phyloP scores from a whole-genome alignment of 768 basidiomycete species.

The Galerina sulciceps region DNA sequence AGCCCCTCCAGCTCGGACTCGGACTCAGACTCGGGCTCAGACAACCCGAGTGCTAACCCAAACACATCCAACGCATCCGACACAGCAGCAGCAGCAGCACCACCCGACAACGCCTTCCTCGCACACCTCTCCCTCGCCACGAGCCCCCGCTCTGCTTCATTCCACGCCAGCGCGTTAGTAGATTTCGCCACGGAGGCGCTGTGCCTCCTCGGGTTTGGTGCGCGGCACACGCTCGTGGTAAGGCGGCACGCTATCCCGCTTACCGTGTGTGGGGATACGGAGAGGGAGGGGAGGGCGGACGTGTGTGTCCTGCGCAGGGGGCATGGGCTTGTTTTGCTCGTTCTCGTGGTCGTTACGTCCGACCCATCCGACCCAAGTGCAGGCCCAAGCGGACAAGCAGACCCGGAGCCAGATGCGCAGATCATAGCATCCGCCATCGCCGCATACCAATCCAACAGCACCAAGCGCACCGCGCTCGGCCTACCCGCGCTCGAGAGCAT shows the following conservation, averaged over 20 bases:
- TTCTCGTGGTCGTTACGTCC: conserved; percentile 27
- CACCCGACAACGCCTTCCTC: too few species aligned
- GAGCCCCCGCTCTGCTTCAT: not conserved
- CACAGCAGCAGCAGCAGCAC: conserved; percentile 10
- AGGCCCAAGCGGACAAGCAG: too few species aligned
- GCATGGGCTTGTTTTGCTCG: conserved; percentile 27
- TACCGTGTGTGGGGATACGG: conserved; percentile 30
- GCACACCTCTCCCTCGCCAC: conserved; percentile 26
- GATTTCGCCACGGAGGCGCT: conserved; percentile 29
- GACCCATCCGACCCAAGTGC: conserved; percentile 17
- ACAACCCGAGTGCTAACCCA: too few species aligned
- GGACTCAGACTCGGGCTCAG: too few species aligned
- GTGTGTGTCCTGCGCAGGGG: conserved; percentile 30
- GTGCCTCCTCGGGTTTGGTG: conserved; percentile 26
- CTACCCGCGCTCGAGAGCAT: conserved; percentile 22
- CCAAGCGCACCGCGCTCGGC: conserved; percentile 20
- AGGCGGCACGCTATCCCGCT: conserved; percentile 29
- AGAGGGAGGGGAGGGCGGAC: conserved; percentile 24
- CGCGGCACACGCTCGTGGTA: conserved; percentile 12
- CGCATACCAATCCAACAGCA: conserved; percentile 35
- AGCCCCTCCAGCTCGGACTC: too few species aligned
- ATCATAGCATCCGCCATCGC: conserved; percentile 34
- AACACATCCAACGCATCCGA: conserved; percentile 26
- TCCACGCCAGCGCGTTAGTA: conserved; percentile 24
- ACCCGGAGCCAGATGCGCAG: conserved; percentile 26